Percentiles rank a stretch among this genome's conserved stretches.
Evolutionary conservation across 257 asterid genomes (phyloP).

Genomic region (Marsdenia floribunda): DNA sequence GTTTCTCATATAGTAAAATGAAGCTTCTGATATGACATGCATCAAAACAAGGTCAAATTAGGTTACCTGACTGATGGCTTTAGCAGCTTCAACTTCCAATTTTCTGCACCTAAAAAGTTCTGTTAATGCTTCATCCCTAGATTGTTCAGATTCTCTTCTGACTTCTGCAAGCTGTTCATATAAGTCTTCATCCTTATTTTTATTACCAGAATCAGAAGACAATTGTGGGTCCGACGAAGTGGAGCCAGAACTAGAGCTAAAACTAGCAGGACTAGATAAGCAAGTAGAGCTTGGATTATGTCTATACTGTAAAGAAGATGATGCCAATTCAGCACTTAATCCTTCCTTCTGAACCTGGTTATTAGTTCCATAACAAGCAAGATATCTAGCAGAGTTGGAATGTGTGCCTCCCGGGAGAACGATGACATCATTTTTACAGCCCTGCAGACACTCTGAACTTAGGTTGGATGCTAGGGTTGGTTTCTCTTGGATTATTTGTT

Average conservation of each 20-base stretch:
- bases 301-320: slow-evolving; percentile 17
- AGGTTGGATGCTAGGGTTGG: slow-evolving; percentile 25
- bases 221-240: slow-evolving; percentile 28
- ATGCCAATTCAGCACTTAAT: slow-evolving; percentile 7
- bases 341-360: slow-evolving; percentile 15
- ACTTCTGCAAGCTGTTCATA: slow-evolving; percentile 35
- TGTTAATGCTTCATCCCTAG: slow-evolving; percentile 37
- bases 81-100: slow-evolving; percentile 49
- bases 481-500: slow-evolving; percentile 24
- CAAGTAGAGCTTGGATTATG: slow-evolving; percentile 16
- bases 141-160: slow-evolving; percentile 34
- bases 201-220: slow-evolving; percentile 26
- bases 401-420: slow-evolving; percentile 16
- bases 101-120: slow-evolving; percentile 35
- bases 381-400: slow-evolving; percentile 26
- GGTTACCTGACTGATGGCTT: slow-evolving; percentile 45
- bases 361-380: slow-evolving; percentile 23
- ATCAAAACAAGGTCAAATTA: not conserved
- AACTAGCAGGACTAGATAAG: slow-evolving; percentile 25
- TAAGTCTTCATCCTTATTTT: slow-evolving; percentile 37
- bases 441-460: slow-evolving; percentile 31
- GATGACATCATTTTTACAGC: slow-evolving; percentile 25
- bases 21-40: not conserved
- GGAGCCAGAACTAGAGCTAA: slow-evolving; percentile 25
- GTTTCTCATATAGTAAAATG: not conserved